Base-by-base conservation (phyloP, 2,329 filamentous ascomycete genomes). In the Curvularia spicifera region DNA sequence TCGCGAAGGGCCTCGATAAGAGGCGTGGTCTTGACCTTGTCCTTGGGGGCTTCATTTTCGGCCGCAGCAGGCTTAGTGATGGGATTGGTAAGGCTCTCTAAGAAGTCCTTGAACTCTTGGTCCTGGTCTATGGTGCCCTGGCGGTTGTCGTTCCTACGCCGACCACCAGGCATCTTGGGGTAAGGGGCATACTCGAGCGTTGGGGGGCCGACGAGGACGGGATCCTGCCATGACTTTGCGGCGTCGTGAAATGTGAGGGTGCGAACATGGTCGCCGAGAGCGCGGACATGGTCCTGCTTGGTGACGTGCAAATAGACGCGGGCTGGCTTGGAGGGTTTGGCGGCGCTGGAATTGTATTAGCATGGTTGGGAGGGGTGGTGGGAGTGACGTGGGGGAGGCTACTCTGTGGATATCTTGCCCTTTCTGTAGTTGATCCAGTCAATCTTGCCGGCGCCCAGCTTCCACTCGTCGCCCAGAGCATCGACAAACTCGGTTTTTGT, bases 111-210 rank as follows among this genome's bases (percentile, higher is more conserved):
- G 69, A 97, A 99, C 68, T 98, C 95, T 0, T 91, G 88, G 71
- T 99, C 95, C 74, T 97, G 93, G 70, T 99, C 95, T 66, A 99
- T 98, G 3, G 93, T 97, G 52, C 94, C 95, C 75, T 97, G 91
- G 13, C 93, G 88, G 52, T 88, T 87, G 80, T 99, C 95, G 53
- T 87, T 86, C 33, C 92, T 88, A 49, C 86, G 86, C 74, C 91
- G 91, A 35, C 83, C 85, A 58, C 86, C 86, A 1, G 94, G 92
- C 1, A 92, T 85, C 70, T 93, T 93, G 65, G 91, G 91, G 79
- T 93, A 96, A 0, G 90, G 86, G 18, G 93, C 87, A 70, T 91
- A 91, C 71, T 97, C 93, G 48, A 97, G 81, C 5, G 85, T 84
- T 0, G 95, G 93, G 1, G 90, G 91, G 0, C 91, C 90, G 53